Base-by-base conservation (phyloP, 345 rosid species). In the Geranium brycei region DNA sequence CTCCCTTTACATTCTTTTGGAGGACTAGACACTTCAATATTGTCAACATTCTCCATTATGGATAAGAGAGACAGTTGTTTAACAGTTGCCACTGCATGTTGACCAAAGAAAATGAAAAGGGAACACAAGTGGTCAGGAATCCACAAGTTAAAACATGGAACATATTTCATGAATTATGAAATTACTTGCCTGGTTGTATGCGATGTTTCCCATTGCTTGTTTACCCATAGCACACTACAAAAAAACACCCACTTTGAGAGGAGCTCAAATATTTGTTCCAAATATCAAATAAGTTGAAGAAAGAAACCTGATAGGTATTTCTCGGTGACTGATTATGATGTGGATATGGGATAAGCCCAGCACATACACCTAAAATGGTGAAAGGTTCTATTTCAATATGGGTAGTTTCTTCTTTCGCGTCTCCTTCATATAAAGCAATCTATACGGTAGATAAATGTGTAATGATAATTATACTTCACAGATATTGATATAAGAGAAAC, bases 321-420 rank as follows among this genome's bases (percentile, higher is more conserved):
- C 98, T 82, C 63, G 98, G 98, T 68, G 97, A 92, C 78, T 92
- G 98, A 73, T 92, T 92, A 78, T 92, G 98, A 82, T 92, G 97
- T 76, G 97, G 97, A 72, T 68, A 92, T 31, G 98, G 98, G 71
- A 92, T 92, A 64, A 92, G 77, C 72, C 98, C 97, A 73, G 97
- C 98, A 81, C 72, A 64, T 78, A 92, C 93, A 76, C 98, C 98
- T 79, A 92, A 83, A 70, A 92, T 87, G 56, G 96, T 92, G 80
- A 89, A 90, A 66, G 98, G 97, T 66, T 92, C 97, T 73, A 92
- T 89, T 84, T 92, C 96, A 60, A 92, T 89, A 76, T 92, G 98
- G 57, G 98, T 92, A 40, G 85, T 82, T 59, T 83, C 87, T 66
- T 78, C 72, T 38, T 86, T 79, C 62, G 89, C 85, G 59, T 89